These are phyloP conservation scores for Huntiella moniliformis DNA, from an alignment of 2,329 filamentous ascomycete genomes.

Conservation along the genomic window DNA sequence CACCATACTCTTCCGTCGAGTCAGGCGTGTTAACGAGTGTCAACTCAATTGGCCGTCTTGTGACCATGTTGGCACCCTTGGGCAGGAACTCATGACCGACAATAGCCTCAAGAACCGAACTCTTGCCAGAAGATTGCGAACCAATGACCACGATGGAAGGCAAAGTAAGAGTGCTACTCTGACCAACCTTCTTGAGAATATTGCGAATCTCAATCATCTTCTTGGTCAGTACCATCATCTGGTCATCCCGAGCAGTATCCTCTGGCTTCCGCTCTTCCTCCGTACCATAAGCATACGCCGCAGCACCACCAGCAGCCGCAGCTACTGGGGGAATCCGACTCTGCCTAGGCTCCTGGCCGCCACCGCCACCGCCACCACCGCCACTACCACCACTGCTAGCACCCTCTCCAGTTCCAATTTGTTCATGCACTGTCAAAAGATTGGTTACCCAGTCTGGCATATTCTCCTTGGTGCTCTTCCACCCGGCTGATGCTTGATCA, in stretches of 20 bases:
- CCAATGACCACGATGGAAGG: slow-evolving; percentile 99
- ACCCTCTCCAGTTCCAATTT: slow-evolving; percentile 32
- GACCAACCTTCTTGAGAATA: slow-evolving; percentile 77
- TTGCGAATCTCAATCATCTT: slow-evolving; percentile 99
- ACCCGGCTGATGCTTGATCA: slow-evolving; percentile 61
- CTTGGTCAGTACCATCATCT: slow-evolving; percentile 98
- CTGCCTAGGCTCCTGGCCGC: slow-evolving; percentile 33
- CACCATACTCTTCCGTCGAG: slow-evolving; percentile 73
- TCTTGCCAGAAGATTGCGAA: slow-evolving; percentile 95
- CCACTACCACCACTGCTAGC: slow-evolving; percentile 27
- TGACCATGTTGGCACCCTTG: slow-evolving; percentile 98
- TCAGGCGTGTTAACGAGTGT: slow-evolving; percentile 91
- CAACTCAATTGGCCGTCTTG: slow-evolving; percentile 81
- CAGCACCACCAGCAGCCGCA: slow-evolving; percentile 52
- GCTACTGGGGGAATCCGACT: slow-evolving; percentile 41
- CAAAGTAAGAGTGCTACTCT: slow-evolving; percentile 71
- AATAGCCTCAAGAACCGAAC: slow-evolving; percentile 88
- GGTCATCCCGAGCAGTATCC: slow-evolving; percentile 67
- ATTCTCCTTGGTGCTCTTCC: slow-evolving; percentile 66
- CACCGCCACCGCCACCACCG: slow-evolving; percentile 29
- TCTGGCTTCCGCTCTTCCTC: slow-evolving; percentile 47
- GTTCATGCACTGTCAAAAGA: slow-evolving; percentile 44
- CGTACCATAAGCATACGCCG: slow-evolving; percentile 49
- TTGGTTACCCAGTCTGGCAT: slow-evolving; percentile 61
- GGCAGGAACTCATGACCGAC: slow-evolving; percentile 95